Base-by-base conservation (phyloP, 805 yeast genomes). In the Hyphopichia homilentoma region DNA sequence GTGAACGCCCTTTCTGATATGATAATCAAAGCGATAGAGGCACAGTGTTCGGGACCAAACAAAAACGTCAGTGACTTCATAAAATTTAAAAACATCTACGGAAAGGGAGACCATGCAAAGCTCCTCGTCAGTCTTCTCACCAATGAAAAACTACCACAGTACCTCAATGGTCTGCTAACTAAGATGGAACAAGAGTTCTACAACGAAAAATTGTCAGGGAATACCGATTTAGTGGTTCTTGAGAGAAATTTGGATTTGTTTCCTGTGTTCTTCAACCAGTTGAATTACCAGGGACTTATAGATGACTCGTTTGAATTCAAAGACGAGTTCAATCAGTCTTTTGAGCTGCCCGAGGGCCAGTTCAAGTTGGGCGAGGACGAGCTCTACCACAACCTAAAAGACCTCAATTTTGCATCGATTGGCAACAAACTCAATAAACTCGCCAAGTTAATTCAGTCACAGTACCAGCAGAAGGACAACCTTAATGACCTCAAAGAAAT, bases 241-340 rank as follows among this genome's bases (percentile, higher is more conserved):
- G 97, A 90, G 50, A 65, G 98, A 29, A 75, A 80, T 33, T 54
- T 81, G 18, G 98, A 90, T 57, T 70, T 75, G 26, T 54, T 84
- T 4, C 77, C 95, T 1, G 81, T 87, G 1, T 47, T 86, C 7
- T 59, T 87, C 34, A 76, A 79, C 16, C 97, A 89, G 47, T 59
- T 89, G 45, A 84, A 87, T 2, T 90, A 89, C 52, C 66, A 75
- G 12, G 98, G 97, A 0, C 63, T 93, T 11, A 63, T 88, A 14
- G 89, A 84, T 52, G 96, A 89, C 45, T 52, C 77, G 8, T 68
- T 77, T 43, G 77, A 73, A 4, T 59, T 81, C 5, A 16, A 26
- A 4, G 29, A 26, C 14, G 63, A 69, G 9, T 50, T 68, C 8
- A 71, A 70, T 38, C 61, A 46, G 11, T 14, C 29, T 3, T 45